Base-by-base conservation (phyloP, 306 rosid species). In the Cucurbita ficifolia region DNA sequence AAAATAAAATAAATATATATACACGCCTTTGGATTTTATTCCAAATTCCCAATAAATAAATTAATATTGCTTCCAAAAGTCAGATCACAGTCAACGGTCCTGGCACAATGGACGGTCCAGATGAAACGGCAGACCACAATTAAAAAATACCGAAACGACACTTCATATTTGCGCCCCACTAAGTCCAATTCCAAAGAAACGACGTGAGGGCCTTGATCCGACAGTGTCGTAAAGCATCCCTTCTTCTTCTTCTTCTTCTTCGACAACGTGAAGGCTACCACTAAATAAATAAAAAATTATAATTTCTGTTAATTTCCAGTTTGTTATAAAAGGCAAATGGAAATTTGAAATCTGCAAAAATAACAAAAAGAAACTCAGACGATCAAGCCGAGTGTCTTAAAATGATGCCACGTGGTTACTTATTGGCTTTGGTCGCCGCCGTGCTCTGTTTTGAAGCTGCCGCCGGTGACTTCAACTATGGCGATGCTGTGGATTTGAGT, bases 401-500 rank as follows among this genome's bases (percentile, higher is more conserved):
- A 29, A 0, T 9, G 4, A 60, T 59, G 63, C 16, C 62, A 29
- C 63, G 50, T 3, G 48, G 63, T 2, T 42, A 61, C 55, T 61
- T 82, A 77, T 49, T 75, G 70, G 75, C 77, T 75, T 9, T 84
- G 50, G 61, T 86, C 36, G 10, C 74, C 17, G 74, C 77, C 50
- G 10, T 79, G 55, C 51, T 83, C 73, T 58, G 16, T 10, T 57
- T 79, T 6, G 76, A 75, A 5, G 79, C 54, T 21, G 78, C 82
- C 67, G 7, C 77, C 2, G 64, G 81, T 8, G 83, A 38, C 8
- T 81, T 83, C 77, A 80, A 85, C 84, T 92, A 89, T 24, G 89
- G 89, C 4, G 89, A 82, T 10, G 98, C 96, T 16, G 81, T 90
- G 33, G 96, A 90, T 80, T 80, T 88, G 82, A 90, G 87, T 51